Percentiles rank a stretch among this genome's conserved stretches.
phyloP scores from a whole-genome alignment of 495 filamentous ascomycete genomes.

The Hypoxylon rickii region DNA sequence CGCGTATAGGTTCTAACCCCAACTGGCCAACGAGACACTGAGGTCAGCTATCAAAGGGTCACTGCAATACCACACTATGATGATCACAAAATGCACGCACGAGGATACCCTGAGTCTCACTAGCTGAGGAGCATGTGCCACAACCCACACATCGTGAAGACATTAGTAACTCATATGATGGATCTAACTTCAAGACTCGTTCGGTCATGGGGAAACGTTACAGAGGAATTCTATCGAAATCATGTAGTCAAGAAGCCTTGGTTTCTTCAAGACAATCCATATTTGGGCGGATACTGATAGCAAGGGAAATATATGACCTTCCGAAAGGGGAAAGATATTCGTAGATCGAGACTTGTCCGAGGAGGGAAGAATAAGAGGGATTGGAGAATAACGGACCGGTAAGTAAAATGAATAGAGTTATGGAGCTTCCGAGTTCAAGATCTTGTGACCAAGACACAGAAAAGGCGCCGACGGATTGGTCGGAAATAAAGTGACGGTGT shows the following conservation, averaged over 20 bases:
- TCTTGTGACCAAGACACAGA: constrained; percentile 13
- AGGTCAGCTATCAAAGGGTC: constrained; percentile 25
- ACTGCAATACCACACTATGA: constrained; percentile 31
- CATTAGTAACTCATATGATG: constrained; percentile 26
- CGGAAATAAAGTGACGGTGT: constrained; percentile 17
- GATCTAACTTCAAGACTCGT: too few relatives aligned
- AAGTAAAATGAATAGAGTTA: constrained; percentile 15
- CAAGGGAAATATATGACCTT: constrained; percentile 23
- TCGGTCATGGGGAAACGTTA: too few relatives aligned
- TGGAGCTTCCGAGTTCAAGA: constrained; percentile 15
- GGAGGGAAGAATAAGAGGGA: constrained; percentile 20
- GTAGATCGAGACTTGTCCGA: constrained; percentile 13
- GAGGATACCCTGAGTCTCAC: constrained; percentile 24
- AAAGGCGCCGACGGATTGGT: constrained; percentile 5
- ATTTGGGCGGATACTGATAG: constrained; percentile 24
- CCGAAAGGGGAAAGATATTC: constrained; percentile 23
- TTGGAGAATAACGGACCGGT: constrained; percentile 15
- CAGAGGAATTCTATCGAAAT: neutral
- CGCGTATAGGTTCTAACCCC: neutral
- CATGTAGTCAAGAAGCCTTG: neutral
- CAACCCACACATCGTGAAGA: constrained; percentile 11
- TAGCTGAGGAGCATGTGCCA: constrained; percentile 14
- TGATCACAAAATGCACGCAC: constrained; percentile 31
- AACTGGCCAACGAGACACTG: constrained; percentile 11
- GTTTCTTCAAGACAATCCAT: constrained; percentile 12